These are phyloP conservation scores for Viridothelium virens DNA, from an alignment of 495 filamentous ascomycete genomes.

Conservation along the genomic window DNA sequence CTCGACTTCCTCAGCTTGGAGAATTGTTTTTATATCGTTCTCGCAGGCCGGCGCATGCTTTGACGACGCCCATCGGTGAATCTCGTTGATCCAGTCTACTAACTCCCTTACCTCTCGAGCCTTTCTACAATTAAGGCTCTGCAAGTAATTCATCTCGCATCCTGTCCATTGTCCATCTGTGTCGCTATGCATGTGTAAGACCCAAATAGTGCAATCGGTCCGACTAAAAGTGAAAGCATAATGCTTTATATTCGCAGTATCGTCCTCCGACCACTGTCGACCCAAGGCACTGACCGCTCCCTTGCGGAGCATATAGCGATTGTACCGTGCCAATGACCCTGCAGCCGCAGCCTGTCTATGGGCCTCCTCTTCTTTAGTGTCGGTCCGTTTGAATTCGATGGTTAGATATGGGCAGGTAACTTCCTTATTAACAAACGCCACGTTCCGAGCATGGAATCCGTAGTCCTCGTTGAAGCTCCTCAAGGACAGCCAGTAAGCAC, in stretches of 20 bases:
- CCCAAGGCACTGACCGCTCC: neutral
- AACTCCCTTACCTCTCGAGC: neutral
- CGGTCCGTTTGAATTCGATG: conserved; percentile 8
- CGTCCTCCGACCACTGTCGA: neutral
- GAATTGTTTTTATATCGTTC: conserved; percentile 1
- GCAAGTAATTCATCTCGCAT: conserved; percentile 4
- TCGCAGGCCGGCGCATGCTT: conserved; percentile 7
- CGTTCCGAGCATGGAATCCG: neutral
- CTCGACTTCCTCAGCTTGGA: neutral
- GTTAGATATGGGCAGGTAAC: conserved; percentile 8
- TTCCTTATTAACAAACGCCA: neutral
- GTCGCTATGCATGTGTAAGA: neutral
- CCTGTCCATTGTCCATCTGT: conserved; percentile 4
- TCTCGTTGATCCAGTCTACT: no score
- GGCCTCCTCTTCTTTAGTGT: neutral
- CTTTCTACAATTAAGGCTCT: neutral
- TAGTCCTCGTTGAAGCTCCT: conserved; percentile 9
- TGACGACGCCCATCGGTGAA: conserved; percentile 5
- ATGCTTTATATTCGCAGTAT: conserved; percentile 3
- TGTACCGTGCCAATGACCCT: conserved; percentile 8
- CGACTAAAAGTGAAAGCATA: conserved; percentile 7
- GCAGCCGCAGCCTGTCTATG: conserved; percentile 1
- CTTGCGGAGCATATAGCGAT: conserved; percentile 6
- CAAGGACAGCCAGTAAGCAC: conserved; percentile 9
- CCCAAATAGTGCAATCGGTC: conserved; percentile 1